phyloP scores from a whole-genome alignment of 306 rosid species.

The Rosa lucieae region DNA sequence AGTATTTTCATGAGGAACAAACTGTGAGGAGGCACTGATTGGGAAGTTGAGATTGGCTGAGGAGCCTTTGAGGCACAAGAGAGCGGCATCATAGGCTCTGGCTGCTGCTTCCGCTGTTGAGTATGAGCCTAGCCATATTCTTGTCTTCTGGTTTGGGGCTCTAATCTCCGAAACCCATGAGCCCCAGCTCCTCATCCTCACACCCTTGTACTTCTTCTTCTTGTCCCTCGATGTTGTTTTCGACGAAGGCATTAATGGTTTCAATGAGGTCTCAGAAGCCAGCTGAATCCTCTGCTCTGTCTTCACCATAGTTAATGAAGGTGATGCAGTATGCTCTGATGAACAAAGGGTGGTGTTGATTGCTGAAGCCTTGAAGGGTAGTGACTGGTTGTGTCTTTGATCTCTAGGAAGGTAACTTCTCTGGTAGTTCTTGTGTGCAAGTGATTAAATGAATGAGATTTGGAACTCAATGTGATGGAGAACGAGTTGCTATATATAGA shows the following conservation, averaged over 20 bases:
- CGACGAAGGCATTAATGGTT: constrained; percentile 15
- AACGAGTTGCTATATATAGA: constrained; percentile 60
- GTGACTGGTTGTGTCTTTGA: constrained; percentile 4
- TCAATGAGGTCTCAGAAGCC: constrained; percentile 30
- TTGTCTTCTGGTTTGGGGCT: constrained; percentile 94
- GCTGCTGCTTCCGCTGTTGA: constrained; percentile 98
- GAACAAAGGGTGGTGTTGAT: constrained; percentile 23
- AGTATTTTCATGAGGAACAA: constrained; percentile 42
- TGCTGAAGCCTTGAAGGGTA: constrained; percentile 13
- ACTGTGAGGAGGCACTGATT: constrained; percentile 24
- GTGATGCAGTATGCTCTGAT: not conserved
- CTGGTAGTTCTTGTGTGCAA: constrained; percentile 27
- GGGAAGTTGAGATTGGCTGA: constrained; percentile 87
- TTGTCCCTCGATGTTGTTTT: constrained; percentile 11
- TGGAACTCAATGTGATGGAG: constrained; percentile 30
- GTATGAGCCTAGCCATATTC: constrained; percentile 96
- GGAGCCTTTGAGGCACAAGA: constrained; percentile 88
- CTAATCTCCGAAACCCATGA: constrained; percentile 98
- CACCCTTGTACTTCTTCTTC: constrained; percentile 86
- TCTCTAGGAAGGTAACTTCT: not conserved
- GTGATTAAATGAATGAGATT: constrained; percentile 36
- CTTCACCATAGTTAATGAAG: constrained; percentile 63
- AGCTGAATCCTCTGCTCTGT: constrained; percentile 49
- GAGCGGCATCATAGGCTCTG: constrained; percentile 97
- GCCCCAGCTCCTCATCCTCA: constrained; percentile 98